Evolutionary conservation across 495 filamentous ascomycete species (phyloP), one percentile per base, ranked within the genome.

Genomic region (Baudoinia panamericana): DNA sequence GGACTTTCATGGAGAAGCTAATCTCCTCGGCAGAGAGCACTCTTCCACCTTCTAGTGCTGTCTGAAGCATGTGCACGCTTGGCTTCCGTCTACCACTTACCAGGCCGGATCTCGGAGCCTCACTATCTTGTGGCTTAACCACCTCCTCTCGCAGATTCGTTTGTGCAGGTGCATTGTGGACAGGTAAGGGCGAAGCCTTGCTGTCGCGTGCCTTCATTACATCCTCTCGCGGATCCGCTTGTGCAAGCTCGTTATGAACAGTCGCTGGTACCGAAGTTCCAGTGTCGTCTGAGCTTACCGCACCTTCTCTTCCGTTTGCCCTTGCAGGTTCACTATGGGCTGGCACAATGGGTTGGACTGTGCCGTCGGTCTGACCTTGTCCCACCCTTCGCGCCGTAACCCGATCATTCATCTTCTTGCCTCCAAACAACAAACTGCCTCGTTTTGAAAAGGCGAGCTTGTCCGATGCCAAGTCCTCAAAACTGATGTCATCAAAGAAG

Each of bases 1-100:
- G 77, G 45, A 94, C 85, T 58, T 85, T 83, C 57, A 80, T 76
- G 47, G 84, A 92, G 53, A 92, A 70, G 68, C 75, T 78, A 57
- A 85, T 82, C 49, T 86, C 76, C 53, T 93, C 85, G 19, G 79
- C 71, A 36, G 86, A 86, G 38, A 83, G 61, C 30, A 78, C 46
- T 38, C 65, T 25, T 7, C 43, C 37, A 26, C 38, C 38, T n/a
- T 38, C 26, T 9, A 51, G 11, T 3, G 39, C 23, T 29, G 45
- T 32, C 23, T 50, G 40, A 27, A 51, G 33, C 30, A 50, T 39
- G 32, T 47, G 31, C 15, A 33, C 32, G 27, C 42, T 56, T 12
- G 44, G 49, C 28, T 38, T 48, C 21, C 49, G 26, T 33, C 49
- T 42, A 1, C 45, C 49, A 15, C 30, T 23, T 2, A 48, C 27